phyloP scores from a whole-genome alignment of 164 flowering plant species.

The Umbilicus rupestris region DNA sequence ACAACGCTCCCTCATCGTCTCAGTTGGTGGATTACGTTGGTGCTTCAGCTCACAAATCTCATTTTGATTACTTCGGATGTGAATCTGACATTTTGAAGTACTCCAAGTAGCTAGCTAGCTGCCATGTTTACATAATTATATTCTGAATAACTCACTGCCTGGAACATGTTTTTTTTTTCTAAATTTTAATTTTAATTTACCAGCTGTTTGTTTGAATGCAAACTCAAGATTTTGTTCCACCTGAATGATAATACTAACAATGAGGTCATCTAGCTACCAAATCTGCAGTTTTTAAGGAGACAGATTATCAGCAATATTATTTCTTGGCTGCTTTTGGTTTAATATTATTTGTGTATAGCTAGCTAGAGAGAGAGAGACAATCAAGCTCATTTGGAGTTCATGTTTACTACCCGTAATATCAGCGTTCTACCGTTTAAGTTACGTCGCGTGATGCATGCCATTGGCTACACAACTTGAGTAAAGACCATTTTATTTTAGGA shows the following conservation, averaged over 20 bases:
- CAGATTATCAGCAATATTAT: background rate
- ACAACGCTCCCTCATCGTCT: background rate
- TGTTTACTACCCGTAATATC: background rate
- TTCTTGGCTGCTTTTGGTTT: background rate
- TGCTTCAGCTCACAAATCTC: constrained; percentile 2
- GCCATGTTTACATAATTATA: background rate
- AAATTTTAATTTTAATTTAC: background rate
- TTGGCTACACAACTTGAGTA: background rate
- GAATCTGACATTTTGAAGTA: constrained; percentile 11
- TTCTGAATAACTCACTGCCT: background rate
- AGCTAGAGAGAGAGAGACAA: background rate
- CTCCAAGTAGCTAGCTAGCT: constrained; percentile 8
- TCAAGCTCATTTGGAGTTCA: background rate
- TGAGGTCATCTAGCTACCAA: background rate
- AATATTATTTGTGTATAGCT: background rate
- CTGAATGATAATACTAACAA: background rate
- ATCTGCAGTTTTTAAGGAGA: constrained; percentile 3
- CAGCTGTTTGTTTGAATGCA: constrained; percentile 2
- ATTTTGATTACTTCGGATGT: constrained; percentile 8
- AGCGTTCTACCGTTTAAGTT: background rate
- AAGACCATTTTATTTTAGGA: no score
- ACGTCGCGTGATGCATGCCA: background rate
- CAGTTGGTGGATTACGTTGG: constrained; percentile 8
- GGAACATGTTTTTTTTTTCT: background rate
- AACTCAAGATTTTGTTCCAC: background rate